These are phyloP conservation scores for Linanthus parryae DNA, from an alignment of 148 eudicot species.

Conservation along the genomic window DNA sequence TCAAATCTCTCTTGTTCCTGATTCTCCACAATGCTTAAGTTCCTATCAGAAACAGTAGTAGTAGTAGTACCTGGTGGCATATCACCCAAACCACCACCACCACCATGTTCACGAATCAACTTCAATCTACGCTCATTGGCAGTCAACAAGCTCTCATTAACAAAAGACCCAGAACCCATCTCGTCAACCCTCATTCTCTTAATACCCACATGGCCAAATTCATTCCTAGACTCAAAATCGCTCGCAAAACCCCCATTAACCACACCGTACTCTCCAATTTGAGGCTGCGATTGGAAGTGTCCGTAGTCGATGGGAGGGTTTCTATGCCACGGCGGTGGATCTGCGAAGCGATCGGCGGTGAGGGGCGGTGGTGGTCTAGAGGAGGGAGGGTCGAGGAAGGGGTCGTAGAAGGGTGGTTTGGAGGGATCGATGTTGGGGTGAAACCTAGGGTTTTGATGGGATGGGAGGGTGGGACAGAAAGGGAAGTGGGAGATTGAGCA, in stretches of 20 bases:
- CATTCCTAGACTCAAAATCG: no score
- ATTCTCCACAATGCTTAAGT: constrained; percentile 6
- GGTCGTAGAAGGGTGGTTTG: constrained; percentile 17
- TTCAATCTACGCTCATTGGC: constrained; percentile 59
- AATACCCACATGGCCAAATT: no score
- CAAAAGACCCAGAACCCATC: constrained; percentile 18
- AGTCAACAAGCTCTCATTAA: no score
- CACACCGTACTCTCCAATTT: no score
- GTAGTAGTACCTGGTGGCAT: constrained; percentile 3
- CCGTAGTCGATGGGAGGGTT: constrained; percentile 20
- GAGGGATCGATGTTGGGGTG: constrained; percentile 11
- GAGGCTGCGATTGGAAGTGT: no score
- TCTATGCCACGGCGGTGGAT: constrained; percentile 24
- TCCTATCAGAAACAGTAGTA: constrained; percentile 15
- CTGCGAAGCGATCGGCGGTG: no score
- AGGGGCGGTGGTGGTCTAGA: no score
- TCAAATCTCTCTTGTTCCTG: constrained; percentile 11
- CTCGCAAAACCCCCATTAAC: no score
- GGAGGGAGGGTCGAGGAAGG: constrained; percentile 9
- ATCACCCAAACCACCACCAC: background rate
- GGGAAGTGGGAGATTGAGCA: constrained; percentile 77
- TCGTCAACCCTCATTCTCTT: constrained; percentile 65
- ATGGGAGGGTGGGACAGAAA: constrained; percentile 42
- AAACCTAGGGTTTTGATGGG: constrained; percentile 31
- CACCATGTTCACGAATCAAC: constrained; percentile 70